Percentiles rank a stretch among this genome's conserved stretches.
These are phyloP conservation scores for Diaporthe velutina DNA, from an alignment of 2,329 filamentous ascomycete genomes.

Conservation along the genomic window DNA sequence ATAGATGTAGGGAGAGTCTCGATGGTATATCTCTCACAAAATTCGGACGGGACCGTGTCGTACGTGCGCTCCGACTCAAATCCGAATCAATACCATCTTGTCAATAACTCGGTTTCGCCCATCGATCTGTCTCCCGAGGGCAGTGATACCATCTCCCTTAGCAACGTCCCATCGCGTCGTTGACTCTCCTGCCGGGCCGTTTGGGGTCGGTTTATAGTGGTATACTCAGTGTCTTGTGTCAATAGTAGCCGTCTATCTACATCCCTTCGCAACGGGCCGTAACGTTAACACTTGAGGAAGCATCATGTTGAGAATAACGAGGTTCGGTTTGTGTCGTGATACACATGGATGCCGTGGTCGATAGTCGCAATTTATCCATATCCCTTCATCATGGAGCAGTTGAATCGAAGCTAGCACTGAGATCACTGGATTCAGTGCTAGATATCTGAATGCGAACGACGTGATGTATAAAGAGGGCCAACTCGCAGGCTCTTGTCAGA, in stretches of 20 bases:
- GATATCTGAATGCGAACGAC: not conserved
- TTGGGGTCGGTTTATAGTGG: not conserved
- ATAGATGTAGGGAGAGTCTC: not conserved
- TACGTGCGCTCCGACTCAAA: constrained; percentile 21
- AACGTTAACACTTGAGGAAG: not conserved
- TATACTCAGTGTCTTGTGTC: constrained; percentile 6
- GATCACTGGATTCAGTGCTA: too few species aligned
- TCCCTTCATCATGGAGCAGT: constrained; percentile 7
- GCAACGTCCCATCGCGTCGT: not conserved
- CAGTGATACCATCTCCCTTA: constrained; percentile 3
- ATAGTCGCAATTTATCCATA: constrained; percentile 18
- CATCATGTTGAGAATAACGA: not conserved
- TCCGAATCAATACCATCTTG: not conserved
- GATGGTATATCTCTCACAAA: constrained; percentile 1
- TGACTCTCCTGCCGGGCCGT: constrained; percentile 11
- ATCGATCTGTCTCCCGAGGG: not conserved
- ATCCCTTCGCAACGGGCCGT: constrained; percentile 8
- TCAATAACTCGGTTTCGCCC: constrained; percentile 5
- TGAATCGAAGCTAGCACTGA: not conserved
- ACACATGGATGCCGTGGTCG: not conserved
- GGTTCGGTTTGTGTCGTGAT: not conserved
- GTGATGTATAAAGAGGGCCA: constrained; percentile 21
- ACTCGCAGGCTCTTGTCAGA: not conserved
- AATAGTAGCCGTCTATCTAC: constrained; percentile 12
- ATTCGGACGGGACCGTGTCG: not conserved